A percentile compares a stretch with the other conserved stretches of the same genome.
Evolutionary conservation across 371 early-diverging fungal genomes (phyloP).

Genomic region (Mucor circinelloides): DNA sequence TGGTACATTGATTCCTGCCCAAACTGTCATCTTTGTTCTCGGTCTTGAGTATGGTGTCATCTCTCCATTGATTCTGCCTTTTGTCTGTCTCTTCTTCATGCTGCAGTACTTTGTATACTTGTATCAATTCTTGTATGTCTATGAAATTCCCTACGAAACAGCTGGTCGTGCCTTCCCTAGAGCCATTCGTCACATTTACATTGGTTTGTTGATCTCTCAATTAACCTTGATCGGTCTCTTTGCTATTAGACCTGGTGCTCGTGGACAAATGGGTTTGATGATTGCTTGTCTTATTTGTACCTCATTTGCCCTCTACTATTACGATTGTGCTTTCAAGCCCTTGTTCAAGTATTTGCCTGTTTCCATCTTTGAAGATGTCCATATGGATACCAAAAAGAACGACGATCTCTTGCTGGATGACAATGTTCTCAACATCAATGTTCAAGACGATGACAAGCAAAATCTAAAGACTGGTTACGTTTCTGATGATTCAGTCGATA

Average conservation of each 20-base stretch:
- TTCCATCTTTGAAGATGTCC: constrained; percentile 11
- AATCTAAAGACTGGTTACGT: not conserved
- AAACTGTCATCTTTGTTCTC: constrained; percentile 69
- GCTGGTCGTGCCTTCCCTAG: constrained; percentile 75
- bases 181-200: constrained; percentile 68
- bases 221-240: constrained; percentile 72
- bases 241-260: constrained; percentile 50
- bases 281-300: constrained; percentile 56
- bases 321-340: constrained; percentile 68
- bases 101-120: constrained; percentile 76
- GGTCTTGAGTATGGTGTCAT: constrained; percentile 77
- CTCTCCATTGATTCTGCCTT: constrained; percentile 79
- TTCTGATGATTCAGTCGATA: not conserved
- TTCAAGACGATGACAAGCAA: not conserved
- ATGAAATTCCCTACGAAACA: constrained; percentile 59
- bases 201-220: constrained; percentile 72
- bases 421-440: not conserved
- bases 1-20: constrained; percentile 60
- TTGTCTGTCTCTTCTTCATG: constrained; percentile 75
- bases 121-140: constrained; percentile 82
- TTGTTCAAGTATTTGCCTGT: constrained; percentile 69
- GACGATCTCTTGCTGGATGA: not conserved
- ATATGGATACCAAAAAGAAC: not conserved
- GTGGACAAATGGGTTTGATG: constrained; percentile 58
- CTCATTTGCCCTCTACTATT: constrained; percentile 48